Evolutionary conservation across 2,329 filamentous ascomycete species (phyloP).

Genomic region (Scedosporium apiospermum): DNA sequence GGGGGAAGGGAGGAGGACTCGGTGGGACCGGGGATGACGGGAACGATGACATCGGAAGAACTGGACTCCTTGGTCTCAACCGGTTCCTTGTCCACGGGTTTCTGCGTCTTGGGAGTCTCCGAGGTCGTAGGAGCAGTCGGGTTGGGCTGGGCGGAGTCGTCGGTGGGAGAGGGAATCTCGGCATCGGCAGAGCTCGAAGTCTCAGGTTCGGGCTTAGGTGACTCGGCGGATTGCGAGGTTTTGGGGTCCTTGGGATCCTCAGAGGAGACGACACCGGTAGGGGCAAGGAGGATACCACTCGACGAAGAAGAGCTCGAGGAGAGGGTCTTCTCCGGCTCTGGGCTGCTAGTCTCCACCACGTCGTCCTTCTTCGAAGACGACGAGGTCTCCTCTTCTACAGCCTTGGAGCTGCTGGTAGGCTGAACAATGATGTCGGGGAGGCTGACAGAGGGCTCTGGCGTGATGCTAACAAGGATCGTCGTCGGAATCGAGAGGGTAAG

Average conservation of each 20-base stretch:
- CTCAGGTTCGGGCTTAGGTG: neutral
- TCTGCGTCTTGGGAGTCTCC: slow-evolving; percentile 8
- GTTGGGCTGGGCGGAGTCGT: neutral
- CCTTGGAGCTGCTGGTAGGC: neutral
- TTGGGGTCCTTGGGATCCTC: neutral
- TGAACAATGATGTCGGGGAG: neutral
- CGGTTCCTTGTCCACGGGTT: neutral
- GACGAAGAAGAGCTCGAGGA: slow-evolving; percentile 7
- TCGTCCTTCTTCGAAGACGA: neutral
- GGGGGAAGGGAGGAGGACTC: neutral
- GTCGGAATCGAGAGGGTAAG: slow-evolving; percentile 6
- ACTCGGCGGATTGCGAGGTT: neutral
- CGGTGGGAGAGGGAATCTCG: neutral
- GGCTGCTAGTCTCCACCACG: neutral
- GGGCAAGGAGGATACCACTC: slow-evolving; percentile 18
- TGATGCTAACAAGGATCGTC: slow-evolving; percentile 8
- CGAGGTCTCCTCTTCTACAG: neutral
- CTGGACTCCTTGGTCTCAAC: neutral
- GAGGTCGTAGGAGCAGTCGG: slow-evolving; percentile 8
- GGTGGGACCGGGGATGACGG: neutral
- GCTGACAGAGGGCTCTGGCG: neutral
- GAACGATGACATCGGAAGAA: slow-evolving; percentile 3
- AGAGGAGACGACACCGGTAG: slow-evolving; percentile 21
- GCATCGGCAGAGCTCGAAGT: slow-evolving; percentile 3
- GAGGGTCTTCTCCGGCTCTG: slow-evolving; percentile 8